These are phyloP conservation scores for Fusarium cyanostomum DNA, from an alignment of 2,329 filamentous ascomycete species.

Conservation along the genomic window DNA sequence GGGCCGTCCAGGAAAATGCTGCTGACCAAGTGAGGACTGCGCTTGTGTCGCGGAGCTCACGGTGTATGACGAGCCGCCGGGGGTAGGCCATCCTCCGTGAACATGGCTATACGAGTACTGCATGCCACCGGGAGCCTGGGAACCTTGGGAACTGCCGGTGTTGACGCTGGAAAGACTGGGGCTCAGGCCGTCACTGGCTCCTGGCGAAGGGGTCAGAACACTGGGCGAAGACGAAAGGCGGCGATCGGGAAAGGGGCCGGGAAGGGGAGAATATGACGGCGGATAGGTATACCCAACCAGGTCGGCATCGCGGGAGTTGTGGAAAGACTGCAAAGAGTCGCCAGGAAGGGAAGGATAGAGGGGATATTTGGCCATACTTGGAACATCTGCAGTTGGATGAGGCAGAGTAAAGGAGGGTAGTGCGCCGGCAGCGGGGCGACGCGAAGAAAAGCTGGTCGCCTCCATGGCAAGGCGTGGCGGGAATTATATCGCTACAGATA, in stretches of 20 bases:
- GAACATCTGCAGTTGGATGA: slow-evolving; percentile 49
- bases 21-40: slow-evolving; percentile 42
- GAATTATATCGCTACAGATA: background rate
- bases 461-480: slow-evolving; percentile 40
- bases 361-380: slow-evolving; percentile 48
- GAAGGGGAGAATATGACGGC: slow-evolving; percentile 38
- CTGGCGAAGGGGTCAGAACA: slow-evolving; percentile 53
- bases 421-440: slow-evolving; percentile 47
- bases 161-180: slow-evolving; percentile 69
- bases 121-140: slow-evolving; percentile 61
- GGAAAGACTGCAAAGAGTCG: slow-evolving; percentile 36
- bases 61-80: slow-evolving; percentile 59
- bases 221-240: slow-evolving; percentile 44
- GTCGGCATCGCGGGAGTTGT: slow-evolving; percentile 37
- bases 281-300: slow-evolving; percentile 36
- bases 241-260: slow-evolving; percentile 42
- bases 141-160: slow-evolving; percentile 66
- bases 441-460: slow-evolving; percentile 46
- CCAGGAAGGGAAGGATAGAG: slow-evolving; percentile 33
- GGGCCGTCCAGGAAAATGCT: slow-evolving; percentile 42
- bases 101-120: slow-evolving; percentile 63
- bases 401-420: slow-evolving; percentile 50
- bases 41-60: slow-evolving; percentile 57
- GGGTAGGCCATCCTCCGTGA: slow-evolving; percentile 68
- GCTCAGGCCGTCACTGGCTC: slow-evolving; percentile 69